These are phyloP conservation scores for Leccinum rimulosum DNA, from an alignment of 768 basidiomycete genomes.

Conservation along the genomic window DNA sequence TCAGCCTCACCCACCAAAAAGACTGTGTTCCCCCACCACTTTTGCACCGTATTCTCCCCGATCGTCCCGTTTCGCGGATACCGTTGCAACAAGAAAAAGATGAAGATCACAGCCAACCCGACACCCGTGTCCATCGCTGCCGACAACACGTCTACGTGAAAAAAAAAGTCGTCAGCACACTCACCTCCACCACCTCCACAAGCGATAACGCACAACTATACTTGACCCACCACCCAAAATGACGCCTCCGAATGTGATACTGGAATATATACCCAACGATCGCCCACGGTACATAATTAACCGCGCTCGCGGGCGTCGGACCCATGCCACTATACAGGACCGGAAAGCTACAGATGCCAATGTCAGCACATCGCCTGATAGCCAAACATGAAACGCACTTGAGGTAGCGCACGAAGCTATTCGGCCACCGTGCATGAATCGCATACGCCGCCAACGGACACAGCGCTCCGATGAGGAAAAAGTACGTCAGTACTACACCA, in stretches of 20 bases:
- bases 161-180: conserved; percentile 15
- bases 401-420: conserved; percentile 58
- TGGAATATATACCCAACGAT: conserved; percentile 68
- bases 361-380: background rate
- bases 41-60: conserved; percentile 48
- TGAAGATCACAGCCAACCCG: conserved; percentile 50
- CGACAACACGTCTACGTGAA: conserved; percentile 66
- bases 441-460: conserved; percentile 57
- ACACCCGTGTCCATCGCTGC: conserved; percentile 73
- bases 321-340: background rate
- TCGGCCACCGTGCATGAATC: conserved; percentile 58
- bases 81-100: conserved; percentile 65
- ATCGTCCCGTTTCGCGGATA: conserved; percentile 62
- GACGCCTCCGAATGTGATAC: conserved; percentile 53
- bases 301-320: conserved; percentile 58
- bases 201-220: conserved; percentile 34
- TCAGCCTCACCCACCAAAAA: no score
- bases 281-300: conserved; percentile 66
- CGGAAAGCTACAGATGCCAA: background rate
- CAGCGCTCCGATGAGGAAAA: conserved; percentile 77
- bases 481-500: conserved; percentile 48
- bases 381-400: conserved; percentile 45
- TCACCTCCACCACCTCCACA: background rate
- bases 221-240: conserved; percentile 72
- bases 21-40: conserved; percentile 72